A percentile compares a stretch with the other conserved stretches of the same genome.
phyloP scores from a whole-genome alignment of 2,329 filamentous ascomycete genomes.

The Phyllosticta citriasiana region DNA sequence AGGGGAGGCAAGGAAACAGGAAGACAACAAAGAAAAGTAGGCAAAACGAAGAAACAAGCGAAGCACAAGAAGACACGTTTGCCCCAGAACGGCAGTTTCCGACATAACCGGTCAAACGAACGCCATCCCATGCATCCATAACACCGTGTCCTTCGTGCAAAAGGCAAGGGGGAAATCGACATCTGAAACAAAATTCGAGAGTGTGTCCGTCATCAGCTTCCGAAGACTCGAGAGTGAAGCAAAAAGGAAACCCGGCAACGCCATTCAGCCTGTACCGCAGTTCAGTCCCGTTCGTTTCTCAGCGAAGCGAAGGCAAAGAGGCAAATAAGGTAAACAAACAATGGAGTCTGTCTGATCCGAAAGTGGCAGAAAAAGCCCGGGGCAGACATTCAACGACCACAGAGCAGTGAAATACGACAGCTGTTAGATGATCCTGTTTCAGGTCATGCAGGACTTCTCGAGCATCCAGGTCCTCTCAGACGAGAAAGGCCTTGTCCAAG shows the following conservation, averaged over 20 bases:
- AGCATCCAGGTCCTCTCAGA: background rate
- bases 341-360: too few relatives aligned
- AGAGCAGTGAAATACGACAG: too few relatives aligned
- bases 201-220: too few relatives aligned
- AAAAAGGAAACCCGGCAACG: background rate
- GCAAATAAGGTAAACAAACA: too few relatives aligned
- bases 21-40: background rate
- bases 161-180: background rate
- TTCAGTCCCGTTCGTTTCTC: background rate
- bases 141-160: background rate
- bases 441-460: too few relatives aligned
- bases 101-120: background rate
- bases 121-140: background rate
- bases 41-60: background rate
- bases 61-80: background rate
- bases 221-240: background rate
- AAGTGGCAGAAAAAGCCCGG: too few relatives aligned
- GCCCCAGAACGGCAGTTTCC: background rate
- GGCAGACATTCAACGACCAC: too few relatives aligned
- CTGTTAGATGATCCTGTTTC: too few relatives aligned
- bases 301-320: background rate
- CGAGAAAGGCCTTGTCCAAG: constrained; percentile 10
- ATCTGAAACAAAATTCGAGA: background rate
- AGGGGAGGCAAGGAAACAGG: background rate
- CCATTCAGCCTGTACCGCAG: background rate